Conservation (phyloP, 345 rosid genomes). For the Combretum micranthum region DNA sequence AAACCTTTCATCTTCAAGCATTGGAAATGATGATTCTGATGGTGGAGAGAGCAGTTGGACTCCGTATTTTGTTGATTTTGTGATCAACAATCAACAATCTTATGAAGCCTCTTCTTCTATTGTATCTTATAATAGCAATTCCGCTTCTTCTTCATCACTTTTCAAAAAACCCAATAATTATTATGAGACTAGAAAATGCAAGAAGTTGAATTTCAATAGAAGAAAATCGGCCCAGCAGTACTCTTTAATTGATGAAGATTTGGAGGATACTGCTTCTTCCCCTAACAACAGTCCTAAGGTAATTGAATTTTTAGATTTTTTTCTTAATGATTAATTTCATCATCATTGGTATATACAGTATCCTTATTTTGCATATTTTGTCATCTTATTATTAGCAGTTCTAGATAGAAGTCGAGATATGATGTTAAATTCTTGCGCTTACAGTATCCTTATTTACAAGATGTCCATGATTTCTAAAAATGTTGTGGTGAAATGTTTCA, state of each 20-base stretch:
- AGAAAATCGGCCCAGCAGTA: constrained; percentile 20
- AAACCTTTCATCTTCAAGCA: not conserved
- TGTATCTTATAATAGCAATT: constrained; percentile 20
- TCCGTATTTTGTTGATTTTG: constrained; percentile 44
- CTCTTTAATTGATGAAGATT: constrained; percentile 29
- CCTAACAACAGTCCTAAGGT: constrained; percentile 49
- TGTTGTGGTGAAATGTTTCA: no score
- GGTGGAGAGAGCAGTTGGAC: constrained; percentile 61
- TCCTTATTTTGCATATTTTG: not conserved
- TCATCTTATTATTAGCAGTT: no score
- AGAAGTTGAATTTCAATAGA: constrained; percentile 24
- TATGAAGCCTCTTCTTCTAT: constrained; percentile 15
- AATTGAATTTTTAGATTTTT: not conserved
- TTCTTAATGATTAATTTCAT: not conserved
- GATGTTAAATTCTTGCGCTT: no score
- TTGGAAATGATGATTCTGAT: constrained; percentile 1
- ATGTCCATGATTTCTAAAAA: no score
- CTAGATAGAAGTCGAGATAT: no score
- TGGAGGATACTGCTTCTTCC: constrained; percentile 57
- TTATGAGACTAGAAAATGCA: constrained; percentile 7
- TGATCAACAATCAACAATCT: constrained; percentile 12
- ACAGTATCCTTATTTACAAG: no score
- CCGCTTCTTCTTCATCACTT: constrained; percentile 29
- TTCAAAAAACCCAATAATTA: constrained; percentile 5
- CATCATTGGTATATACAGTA: not conserved